Evolutionary conservation across 805 yeast genomes (phyloP), one percentile per base, ranked within the genome.

Genomic region (Wickerhamomyces pijperi): DNA sequence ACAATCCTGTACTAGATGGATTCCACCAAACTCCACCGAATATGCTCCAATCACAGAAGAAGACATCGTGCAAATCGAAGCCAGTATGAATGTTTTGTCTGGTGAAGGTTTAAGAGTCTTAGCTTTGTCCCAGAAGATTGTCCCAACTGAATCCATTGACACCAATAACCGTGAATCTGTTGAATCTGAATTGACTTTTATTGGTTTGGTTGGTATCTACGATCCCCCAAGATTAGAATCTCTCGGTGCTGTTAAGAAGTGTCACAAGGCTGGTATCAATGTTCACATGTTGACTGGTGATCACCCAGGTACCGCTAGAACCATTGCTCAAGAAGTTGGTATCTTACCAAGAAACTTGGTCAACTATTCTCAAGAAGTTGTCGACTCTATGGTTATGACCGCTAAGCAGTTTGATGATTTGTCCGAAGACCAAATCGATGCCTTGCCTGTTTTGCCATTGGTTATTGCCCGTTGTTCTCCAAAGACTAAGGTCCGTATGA

Each of bases 401-500:
- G 92, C 88, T 3, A 50, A 67, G 38, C 78, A 81, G 43, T 82
- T 82, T 60, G 90, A 82, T 54, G 65, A 66, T 4, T 63, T 82
- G 39, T 43, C 68, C 3, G 84, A 81, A 40, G 74, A 64, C 1
- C 68, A 80, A 48, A 67, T 82, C 46, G 90, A 82, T 50, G 51
- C 50, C 1, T 68, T 64, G 51, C 85, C 86, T 1, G 77, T 76
- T 8, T 62, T 82, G 37, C 90, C 90, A 2, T 63, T 81, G 38
- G 92, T 82, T 21, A 76, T 82, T 60, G 92, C 92, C 4, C 67
- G 92, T 45, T 82, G 90, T 61, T 82, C 90, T 4, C 92, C 90
- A 3, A 80, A 77, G 55, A 82, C 88, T 18, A 82, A 82, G 56
- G 90, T 82, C 15, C 67, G 86, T 46, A 76, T 82, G 79, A 80